Conservation (phyloP, 805 yeast genomes). For the Metschnikowia chrysomelidarum region DNA sequence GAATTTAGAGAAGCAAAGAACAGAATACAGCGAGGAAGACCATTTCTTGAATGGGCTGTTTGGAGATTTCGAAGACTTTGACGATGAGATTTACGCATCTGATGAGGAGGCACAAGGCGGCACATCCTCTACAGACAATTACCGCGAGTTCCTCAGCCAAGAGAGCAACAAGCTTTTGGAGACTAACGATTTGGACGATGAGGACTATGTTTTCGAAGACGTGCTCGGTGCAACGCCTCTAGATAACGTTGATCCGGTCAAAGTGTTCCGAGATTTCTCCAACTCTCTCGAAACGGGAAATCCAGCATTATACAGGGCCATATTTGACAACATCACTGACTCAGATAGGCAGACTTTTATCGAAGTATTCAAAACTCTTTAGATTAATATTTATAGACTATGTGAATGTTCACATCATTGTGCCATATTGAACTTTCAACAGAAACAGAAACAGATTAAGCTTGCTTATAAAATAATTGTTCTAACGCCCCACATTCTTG, state of each 20-base stretch:
- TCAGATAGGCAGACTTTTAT: conserved; percentile 15
- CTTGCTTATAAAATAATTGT: too few species aligned
- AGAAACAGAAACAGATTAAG: too few species aligned
- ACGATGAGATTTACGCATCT: conserved; percentile 16
- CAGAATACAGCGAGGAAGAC: conserved; percentile 44
- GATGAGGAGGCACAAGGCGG: conserved; percentile 25
- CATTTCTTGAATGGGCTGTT: conserved; percentile 14
- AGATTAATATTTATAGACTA: too few species aligned
- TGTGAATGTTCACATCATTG: too few species aligned
- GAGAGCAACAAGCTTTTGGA: conserved; percentile 41
- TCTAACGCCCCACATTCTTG: too few species aligned
- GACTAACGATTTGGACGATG: conserved; percentile 22
- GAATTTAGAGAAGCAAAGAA: conserved; percentile 60
- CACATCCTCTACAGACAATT: conserved; percentile 37
- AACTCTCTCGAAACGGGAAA: conserved; percentile 13
- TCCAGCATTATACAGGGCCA: conserved; percentile 14
- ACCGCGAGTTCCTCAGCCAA: conserved; percentile 46
- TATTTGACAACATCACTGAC: conserved; percentile 16
- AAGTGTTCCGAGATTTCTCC: conserved; percentile 17
- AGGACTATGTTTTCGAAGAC: conserved; percentile 22
- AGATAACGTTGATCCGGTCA: conserved; percentile 16
- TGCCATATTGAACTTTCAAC: too few species aligned
- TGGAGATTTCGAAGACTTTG: conserved; percentile 8
- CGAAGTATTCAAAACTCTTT: conserved; percentile 6
- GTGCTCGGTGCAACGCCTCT: conserved; percentile 24